phyloP scores from a whole-genome alignment of 257 asterid genomes.

The Jacaranda mimosifolia region DNA sequence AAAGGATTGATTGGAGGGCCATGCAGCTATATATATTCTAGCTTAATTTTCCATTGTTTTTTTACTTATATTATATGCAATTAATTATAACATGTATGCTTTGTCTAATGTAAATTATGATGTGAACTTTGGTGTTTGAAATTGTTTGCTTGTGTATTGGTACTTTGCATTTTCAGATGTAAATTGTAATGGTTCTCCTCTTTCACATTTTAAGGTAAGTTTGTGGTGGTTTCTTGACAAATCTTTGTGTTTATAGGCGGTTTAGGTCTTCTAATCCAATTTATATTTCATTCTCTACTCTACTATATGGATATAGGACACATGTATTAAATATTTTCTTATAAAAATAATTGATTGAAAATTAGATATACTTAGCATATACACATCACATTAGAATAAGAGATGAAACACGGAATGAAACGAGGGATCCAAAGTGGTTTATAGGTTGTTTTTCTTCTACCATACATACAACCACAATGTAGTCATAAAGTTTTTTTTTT shows the following conservation, averaged over 20 bases:
- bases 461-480: background rate
- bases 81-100: background rate
- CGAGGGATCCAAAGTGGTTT: no score
- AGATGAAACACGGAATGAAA: no score
- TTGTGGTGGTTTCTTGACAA: background rate
- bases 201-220: background rate
- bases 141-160: background rate
- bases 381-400: no score
- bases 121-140: background rate
- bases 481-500: no score
- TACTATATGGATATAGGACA: no score
- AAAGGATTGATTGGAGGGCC: slow-evolving; percentile 24
- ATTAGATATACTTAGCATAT: no score
- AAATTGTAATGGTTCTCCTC: slow-evolving; percentile 1
- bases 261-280: no score
- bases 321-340: no score
- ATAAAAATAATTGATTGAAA: no score
- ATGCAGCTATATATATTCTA: background rate
- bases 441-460: background rate
- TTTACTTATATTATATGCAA: background rate
- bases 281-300: no score
- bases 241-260: background rate
- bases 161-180: background rate
- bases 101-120: background rate
- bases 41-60: background rate